Base-by-base conservation (phyloP, 1,139 yeast species). In the Yamadazyma triangularis region DNA sequence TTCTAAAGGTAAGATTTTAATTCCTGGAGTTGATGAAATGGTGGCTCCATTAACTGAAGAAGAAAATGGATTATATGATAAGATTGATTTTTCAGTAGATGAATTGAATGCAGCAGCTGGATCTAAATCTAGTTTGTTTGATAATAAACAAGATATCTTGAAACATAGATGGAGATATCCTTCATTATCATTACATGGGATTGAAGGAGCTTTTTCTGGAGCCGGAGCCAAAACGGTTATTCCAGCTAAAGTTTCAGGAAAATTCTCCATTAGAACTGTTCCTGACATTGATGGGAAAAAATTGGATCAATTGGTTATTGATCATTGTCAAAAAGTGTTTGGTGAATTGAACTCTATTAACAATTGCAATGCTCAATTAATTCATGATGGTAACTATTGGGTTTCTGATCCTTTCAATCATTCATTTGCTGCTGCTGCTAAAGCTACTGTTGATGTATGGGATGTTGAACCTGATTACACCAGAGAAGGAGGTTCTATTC, bases 81-180 rank as follows among this genome's bases (percentile, higher is more conserved):
- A 72, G 38, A 88, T 91, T 55, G 95, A 88, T 53, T 91, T 84
- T 57, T 79, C 83, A 30, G 75, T 88, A 33, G 80, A 72, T 26
- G 98, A 89, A 45, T 75, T 91, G 56, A 86, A 89, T 56, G 79
- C 78, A 24, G 95, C 96, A 30, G 68, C 91, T 23, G 97, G 97
- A 31, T 81, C 96, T 14, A 57, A 84, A 42, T 88, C 96, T 27
- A 77, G 88, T 25, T 70, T 89, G 40, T 82, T 82, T 62, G 72
- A 77, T 41, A 73, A 73, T 54, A 86, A 87, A 60, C 79, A 86
- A 63, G 83, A 80, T 39, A 83, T 89, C 44, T 76, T 91, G 53
- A 91, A 88, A 82, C 96, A 91, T 61, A 82, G 98, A 73, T 91
- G 98, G 98, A 82, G 98, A 73, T 87, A 71, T 65, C 97, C 99